A percentile compares a stretch with the other conserved stretches of the same genome.
phyloP scores from a whole-genome alignment of 2,329 filamentous ascomycete species.

The Diplodia mutila region DNA sequence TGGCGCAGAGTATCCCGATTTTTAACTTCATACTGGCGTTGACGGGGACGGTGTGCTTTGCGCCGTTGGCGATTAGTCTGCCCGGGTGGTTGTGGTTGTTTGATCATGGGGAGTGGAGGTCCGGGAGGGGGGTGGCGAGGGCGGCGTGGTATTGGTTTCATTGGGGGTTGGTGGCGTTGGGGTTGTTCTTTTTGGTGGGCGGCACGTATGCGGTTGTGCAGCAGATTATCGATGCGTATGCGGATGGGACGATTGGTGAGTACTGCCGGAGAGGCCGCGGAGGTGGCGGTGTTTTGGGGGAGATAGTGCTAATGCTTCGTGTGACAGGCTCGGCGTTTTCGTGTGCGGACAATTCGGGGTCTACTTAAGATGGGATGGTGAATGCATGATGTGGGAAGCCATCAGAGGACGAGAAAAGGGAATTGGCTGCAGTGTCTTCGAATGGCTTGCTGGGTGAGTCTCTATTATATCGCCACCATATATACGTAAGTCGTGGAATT shows the following conservation, averaged over 20 bases:
- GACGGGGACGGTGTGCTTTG: constrained; percentile 56
- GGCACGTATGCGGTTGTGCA: constrained; percentile 57
- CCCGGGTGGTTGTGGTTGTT: constrained; percentile 58
- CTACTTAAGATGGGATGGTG: constrained; percentile 29
- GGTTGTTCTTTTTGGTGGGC: constrained; percentile 53
- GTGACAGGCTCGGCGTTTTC: constrained; percentile 47
- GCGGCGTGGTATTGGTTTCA: constrained; percentile 48
- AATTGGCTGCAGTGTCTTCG: too few species aligned
- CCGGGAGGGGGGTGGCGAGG: constrained; percentile 37
- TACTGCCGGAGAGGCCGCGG: too few species aligned
- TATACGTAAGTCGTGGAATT: too few species aligned
- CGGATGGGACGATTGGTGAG: constrained; percentile 48
- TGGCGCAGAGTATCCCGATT: constrained; percentile 56
- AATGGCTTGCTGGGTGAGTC: too few species aligned
- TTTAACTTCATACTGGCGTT: constrained; percentile 59
- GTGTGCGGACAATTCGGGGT: constrained; percentile 53
- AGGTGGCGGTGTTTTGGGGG: too few species aligned
- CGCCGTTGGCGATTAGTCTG: constrained; percentile 54
- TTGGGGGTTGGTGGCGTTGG: constrained; percentile 49
- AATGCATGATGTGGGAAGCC: too few species aligned
- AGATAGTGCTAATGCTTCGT: constrained; percentile 9
- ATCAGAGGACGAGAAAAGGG: too few species aligned
- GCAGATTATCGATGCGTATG: constrained; percentile 58
- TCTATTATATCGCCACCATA: too few species aligned
- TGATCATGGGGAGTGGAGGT: constrained; percentile 50